These are phyloP conservation scores for Fallopia convolvulus DNA, from an alignment of 148 eudicot species.

Conservation along the genomic window DNA sequence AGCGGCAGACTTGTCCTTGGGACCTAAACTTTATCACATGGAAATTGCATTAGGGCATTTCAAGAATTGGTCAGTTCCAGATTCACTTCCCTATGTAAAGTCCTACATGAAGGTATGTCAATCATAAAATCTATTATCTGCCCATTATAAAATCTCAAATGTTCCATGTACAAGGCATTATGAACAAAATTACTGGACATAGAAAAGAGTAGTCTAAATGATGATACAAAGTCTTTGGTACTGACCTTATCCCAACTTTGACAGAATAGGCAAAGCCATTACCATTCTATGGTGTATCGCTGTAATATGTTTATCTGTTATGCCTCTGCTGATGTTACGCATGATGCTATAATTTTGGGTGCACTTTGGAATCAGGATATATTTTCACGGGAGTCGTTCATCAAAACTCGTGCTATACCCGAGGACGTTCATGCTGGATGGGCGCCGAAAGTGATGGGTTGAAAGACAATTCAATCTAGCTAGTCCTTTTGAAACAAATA, in stretches of 20 bases:
- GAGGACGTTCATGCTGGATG: constrained; percentile 81
- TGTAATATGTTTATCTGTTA: too few relatives aligned
- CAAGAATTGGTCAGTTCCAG: constrained; percentile 84
- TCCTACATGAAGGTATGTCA: constrained; percentile 56
- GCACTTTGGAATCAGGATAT: constrained; percentile 34
- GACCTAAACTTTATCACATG: constrained; percentile 89
- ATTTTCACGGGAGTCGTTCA: constrained; percentile 71
- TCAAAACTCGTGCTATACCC: constrained; percentile 48
- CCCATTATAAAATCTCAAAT: neutral
- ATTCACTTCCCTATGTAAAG: constrained; percentile 61
- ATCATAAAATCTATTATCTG: neutral
- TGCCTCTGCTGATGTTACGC: too few relatives aligned
- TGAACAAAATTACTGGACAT: neutral
- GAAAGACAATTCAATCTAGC: neutral
- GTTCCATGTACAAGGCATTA: neutral
- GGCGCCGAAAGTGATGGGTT: constrained; percentile 22
- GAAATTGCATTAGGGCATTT: constrained; percentile 77
- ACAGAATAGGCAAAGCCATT: too few relatives aligned
- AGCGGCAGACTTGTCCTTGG: constrained; percentile 84
- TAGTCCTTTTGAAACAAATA: neutral
- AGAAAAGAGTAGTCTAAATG: neutral
- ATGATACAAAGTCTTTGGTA: neutral
- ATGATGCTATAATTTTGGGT: neutral
- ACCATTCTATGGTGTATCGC: too few relatives aligned
- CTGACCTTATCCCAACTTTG: too few relatives aligned